A percentile compares a stretch with the other conserved stretches of the same genome.
Conservation (phyloP, 768 basidiomycete species). For the Cubamyces sp. region DNA sequence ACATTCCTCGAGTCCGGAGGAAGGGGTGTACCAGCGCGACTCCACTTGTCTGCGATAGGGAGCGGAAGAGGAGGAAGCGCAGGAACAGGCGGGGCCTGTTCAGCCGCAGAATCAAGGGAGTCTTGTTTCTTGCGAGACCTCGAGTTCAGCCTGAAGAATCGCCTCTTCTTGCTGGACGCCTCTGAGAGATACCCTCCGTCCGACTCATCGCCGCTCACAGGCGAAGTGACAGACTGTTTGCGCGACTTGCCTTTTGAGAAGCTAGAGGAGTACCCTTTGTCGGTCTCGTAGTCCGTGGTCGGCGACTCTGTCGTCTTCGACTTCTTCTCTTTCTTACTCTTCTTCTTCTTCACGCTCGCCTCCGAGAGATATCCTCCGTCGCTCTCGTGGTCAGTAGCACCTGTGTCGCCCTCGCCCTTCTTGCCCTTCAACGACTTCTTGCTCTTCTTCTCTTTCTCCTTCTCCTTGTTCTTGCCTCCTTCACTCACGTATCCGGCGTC, state of each 20-base stretch:
- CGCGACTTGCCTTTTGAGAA: constrained; percentile 24
- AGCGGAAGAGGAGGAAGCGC: constrained; percentile 20
- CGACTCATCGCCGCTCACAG: constrained; percentile 33
- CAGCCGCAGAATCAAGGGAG: constrained; percentile 13
- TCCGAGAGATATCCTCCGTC: constrained; percentile 37
- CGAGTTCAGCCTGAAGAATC: constrained; percentile 33
- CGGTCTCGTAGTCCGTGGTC: constrained; percentile 37
- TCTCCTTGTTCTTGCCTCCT: constrained; percentile 35
- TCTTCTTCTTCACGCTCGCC: constrained; percentile 30
- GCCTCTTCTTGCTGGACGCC: constrained; percentile 35
- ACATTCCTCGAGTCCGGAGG: constrained; percentile 16
- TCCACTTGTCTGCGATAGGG: constrained; percentile 27
- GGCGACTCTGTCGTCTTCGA: constrained; percentile 25
- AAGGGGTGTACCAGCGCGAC: constrained; percentile 19
- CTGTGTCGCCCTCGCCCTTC: constrained; percentile 29
- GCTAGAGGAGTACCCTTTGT: constrained; percentile 35
- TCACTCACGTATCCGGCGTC: constrained; percentile 58
- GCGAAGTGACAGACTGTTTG: constrained; percentile 22
- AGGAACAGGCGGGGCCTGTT: constrained; percentile 26
- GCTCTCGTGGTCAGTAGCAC: constrained; percentile 39
- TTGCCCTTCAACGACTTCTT: constrained; percentile 27
- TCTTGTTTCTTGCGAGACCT: constrained; percentile 27
- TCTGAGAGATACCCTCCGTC: constrained; percentile 39
- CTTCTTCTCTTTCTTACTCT: constrained; percentile 35
- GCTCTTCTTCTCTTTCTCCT: constrained; percentile 33